These are phyloP conservation scores for Nectriaceae sp. DNA, from an alignment of 2,329 filamentous ascomycete species.

Conservation along the genomic window DNA sequence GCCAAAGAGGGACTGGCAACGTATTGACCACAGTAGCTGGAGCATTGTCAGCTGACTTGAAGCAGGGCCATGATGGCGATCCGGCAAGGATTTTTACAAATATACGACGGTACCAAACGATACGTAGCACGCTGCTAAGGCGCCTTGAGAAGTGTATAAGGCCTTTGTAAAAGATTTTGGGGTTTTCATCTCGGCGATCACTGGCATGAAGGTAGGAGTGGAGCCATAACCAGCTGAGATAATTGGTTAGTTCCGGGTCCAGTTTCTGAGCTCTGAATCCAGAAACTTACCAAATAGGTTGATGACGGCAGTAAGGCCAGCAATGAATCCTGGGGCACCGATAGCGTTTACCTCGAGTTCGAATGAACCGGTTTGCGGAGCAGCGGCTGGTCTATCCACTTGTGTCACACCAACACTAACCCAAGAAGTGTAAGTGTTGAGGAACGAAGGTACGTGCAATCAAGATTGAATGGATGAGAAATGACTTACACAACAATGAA, in stretches of 20 bases:
- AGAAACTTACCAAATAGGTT: slow-evolving; percentile 26
- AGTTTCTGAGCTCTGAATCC: not conserved
- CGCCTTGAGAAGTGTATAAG: slow-evolving; percentile 17
- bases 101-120: slow-evolving; percentile 19
- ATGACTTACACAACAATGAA: slow-evolving; percentile 31
- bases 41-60: not conserved
- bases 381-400: slow-evolving; percentile 14
- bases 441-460: no score
- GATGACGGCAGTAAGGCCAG: slow-evolving; percentile 24
- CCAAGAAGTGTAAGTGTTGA: not conserved
- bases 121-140: slow-evolving; percentile 15
- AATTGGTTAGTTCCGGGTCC: not conserved
- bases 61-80: no score
- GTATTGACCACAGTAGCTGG: slow-evolving; percentile 43
- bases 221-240: slow-evolving; percentile 18
- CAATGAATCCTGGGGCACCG: slow-evolving; percentile 22
- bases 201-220: slow-evolving; percentile 25
- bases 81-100: no score
- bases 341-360: slow-evolving; percentile 33
- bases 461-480: no score
- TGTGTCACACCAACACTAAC: slow-evolving; percentile 28
- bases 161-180: slow-evolving; percentile 17
- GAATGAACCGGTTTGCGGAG: slow-evolving; percentile 21
- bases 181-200: slow-evolving; percentile 24
- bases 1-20: slow-evolving; percentile 46